A percentile compares a stretch with the other conserved stretches of the same genome.
Conservation (phyloP, 1,139 yeast species). For the Arxiozyma slooffiae region DNA sequence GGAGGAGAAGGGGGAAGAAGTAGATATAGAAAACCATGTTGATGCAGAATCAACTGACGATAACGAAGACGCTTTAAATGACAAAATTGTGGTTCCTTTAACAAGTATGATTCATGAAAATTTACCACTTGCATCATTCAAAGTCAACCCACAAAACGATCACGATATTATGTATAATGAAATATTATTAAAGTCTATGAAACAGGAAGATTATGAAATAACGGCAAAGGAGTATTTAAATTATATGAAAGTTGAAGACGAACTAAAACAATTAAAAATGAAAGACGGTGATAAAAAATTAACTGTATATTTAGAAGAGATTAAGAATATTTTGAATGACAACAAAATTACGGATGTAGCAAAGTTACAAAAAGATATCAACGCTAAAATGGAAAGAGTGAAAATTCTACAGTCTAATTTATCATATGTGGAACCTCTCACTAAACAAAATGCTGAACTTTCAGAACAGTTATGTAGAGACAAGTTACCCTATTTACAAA, state of each 20-base stretch:
- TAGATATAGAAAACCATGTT: conserved; percentile 1
- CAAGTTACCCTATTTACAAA: conserved; percentile 11
- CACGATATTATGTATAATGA: conserved; percentile 17
- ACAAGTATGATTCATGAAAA: conserved; percentile 8
- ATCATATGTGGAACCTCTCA: conserved; percentile 12
- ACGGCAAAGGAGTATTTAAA: neutral
- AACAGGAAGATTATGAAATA: conserved; percentile 7
- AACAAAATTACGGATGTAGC: neutral
- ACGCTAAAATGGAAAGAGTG: conserved; percentile 2
- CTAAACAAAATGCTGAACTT: conserved; percentile 7
- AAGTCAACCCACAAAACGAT: conserved; percentile 10
- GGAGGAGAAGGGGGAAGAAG: neutral
- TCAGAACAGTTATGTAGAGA: conserved; percentile 8
- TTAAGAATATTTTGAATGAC: neutral
- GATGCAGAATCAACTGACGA: neutral
- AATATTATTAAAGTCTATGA: conserved; percentile 7
- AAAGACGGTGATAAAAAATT: neutral
- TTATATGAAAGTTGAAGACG: conserved; percentile 8
- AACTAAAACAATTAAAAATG: conserved; percentile 2
- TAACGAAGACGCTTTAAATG: conserved; percentile 4
- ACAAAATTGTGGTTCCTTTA: conserved; percentile 8
- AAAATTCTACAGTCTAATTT: conserved; percentile 9
- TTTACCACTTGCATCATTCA: conserved; percentile 11
- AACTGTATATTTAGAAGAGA: neutral
- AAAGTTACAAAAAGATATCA: neutral